Base-by-base conservation (phyloP, 2,329 filamentous ascomycete species). In the Zymoseptoria crescenta region DNA sequence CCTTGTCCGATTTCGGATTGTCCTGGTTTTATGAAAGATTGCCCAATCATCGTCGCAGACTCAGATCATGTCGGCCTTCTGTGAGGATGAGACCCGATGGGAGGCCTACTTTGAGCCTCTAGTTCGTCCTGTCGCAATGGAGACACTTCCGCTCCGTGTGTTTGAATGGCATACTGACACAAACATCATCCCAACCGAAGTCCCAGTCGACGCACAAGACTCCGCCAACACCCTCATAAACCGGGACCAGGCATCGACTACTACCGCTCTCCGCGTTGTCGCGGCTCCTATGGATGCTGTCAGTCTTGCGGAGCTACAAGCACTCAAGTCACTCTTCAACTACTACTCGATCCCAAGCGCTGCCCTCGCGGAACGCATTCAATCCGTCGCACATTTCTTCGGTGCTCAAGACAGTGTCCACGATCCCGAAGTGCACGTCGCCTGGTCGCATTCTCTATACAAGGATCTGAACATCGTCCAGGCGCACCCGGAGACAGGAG, bases 31-130 rank as follows among this genome's bases (percentile, higher is more conserved):
- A 2, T 24, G 24, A 4, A 24, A 24, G 24, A 24, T 24, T 24
- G 24, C 24, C 24, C 24, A 24, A 24, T 4, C 2, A 24, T 24
- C 24, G 24, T 24, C 24, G 24, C 24, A n/a, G 35, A 45, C 35
- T 45, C 35, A 45, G 35, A 45, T n/a, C 13, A 58, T 58, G 56
- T 58, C 56, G 19, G 56, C 56, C 24, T 58, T 58, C 28, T 58
- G 56, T 45, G 56, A 58, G 52, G 56, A 58, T n/a, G 52, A 58
- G 35, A 49, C 24, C 5, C 41, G 45, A 9, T 59, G 57, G 57
- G n/a, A 53, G 20, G 54, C 51, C 41, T 54, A 59, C 27, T 59
- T 59, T 24, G 57, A 52, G 16, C 35, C 54, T 10, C 19, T 55
- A n/a, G 45, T 41, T 21, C 52, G 45, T 48, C 30, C 21, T 19